Base-by-base conservation (phyloP, 208 protist species). In the Leishmania amazonensis region DNA sequence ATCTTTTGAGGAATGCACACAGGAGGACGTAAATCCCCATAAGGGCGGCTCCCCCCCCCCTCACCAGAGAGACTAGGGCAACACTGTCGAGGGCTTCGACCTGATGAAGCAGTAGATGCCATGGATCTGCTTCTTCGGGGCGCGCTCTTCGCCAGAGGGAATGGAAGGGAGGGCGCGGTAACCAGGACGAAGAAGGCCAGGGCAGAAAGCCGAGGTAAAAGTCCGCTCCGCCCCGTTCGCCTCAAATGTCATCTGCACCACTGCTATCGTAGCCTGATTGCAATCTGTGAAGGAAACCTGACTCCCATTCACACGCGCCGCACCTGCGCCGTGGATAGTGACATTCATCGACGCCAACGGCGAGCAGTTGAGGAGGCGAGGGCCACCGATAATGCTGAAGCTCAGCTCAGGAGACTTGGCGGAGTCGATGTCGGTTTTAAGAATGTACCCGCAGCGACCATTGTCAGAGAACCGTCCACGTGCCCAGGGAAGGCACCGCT, bases 401-500 rank as follows among this genome's bases (percentile, higher is more conserved):
- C 62, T 89, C 70, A 94, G 60, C 73, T 91, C 88, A 24, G 88
- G 74, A 8, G 75, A 85, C 78, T 85, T 88, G 24, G 93, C 81
- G 1, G 68, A 73, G 53, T 91, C 91, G 40, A 86, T 71, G 80
- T 89, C 83, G 35, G 83, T 94, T 78, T 95, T 95, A 21, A 97
- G 88, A 11, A 97, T 75, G 88, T 97, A 97, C 40, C 94, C 94
- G 78, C 90, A 96, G 45, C 86, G 89, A 38, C 92, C 94, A 81
- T 97, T 97, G 76, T 97, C 93, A 47, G 82, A 85, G 81, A 96
- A 97, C 11, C 89, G 91, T 7, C 94, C 94, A 35, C 93, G 86
- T 38, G 82, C 74, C 90, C 90, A 97, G 45, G 85, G 85, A 35
- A 89, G 80, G 60, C 79, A 87, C 38, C 87, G 77, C 62, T 89